A percentile compares a stretch with the other conserved stretches of the same genome.
phyloP scores from a whole-genome alignment of 2,329 filamentous ascomycete genomes.

The Beauveria sp. region DNA sequence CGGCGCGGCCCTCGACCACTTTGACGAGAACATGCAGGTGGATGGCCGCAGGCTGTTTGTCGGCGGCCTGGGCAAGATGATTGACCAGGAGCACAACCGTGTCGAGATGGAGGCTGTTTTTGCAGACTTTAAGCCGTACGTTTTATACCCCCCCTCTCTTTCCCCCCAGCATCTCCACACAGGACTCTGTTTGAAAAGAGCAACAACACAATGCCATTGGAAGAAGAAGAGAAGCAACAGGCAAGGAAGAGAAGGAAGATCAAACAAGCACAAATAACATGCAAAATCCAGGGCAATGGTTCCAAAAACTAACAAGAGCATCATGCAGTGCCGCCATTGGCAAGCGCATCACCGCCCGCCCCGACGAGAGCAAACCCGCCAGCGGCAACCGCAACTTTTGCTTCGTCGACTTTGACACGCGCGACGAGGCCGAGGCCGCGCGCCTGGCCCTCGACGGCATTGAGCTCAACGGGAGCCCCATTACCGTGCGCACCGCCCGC shows the following conservation, averaged over 20 bases:
- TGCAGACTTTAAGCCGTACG: conserved; percentile 35
- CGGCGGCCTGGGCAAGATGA: conserved; percentile 42
- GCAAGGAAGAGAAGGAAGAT: not conserved
- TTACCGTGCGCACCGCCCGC: conserved; percentile 9
- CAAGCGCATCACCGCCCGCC: conserved; percentile 49
- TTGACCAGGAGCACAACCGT: conserved; percentile 39
- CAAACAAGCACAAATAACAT: not conserved
- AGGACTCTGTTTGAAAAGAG: not conserved
- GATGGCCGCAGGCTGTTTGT: conserved; percentile 39
- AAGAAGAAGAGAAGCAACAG: conserved; percentile 19
- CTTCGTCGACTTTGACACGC: conserved; percentile 54
- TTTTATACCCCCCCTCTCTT: not conserved
- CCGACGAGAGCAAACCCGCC: conserved; percentile 41
- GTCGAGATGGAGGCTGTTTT: conserved; percentile 40
- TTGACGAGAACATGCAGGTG: conserved; percentile 21
- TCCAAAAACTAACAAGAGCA: not conserved
- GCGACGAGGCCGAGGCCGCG: conserved; percentile 46
- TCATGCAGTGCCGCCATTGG: conserved; percentile 26
- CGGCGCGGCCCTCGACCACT: conserved; percentile 23
- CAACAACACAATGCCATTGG: too few species aligned
- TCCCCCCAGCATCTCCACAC: not conserved
- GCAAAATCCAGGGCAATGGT: not conserved
- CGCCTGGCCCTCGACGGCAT: conserved; percentile 34
- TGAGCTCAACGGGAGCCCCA: conserved; percentile 17
- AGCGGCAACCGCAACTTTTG: conserved; percentile 54